Evolutionary conservation across 495 filamentous ascomycete species (phyloP).

Genomic region (Amphirosellinia nigrospora): DNA sequence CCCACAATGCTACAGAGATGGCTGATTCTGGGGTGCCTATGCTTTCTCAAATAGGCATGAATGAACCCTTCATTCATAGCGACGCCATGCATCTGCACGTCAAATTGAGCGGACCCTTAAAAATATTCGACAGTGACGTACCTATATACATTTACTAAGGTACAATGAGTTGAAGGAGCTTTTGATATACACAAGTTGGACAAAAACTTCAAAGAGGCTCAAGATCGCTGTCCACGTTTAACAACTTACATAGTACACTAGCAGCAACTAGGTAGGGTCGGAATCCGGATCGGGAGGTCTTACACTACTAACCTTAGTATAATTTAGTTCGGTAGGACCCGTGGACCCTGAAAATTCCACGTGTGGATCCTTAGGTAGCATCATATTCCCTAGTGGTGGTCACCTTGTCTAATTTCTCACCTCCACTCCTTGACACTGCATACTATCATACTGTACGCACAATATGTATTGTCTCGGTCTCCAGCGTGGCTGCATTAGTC

Average conservation of each 20-base stretch:
- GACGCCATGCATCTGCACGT: slow-evolving; percentile 12
- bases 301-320: no score
- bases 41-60: neutral
- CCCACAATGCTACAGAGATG: neutral
- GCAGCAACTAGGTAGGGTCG: neutral
- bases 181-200: neutral
- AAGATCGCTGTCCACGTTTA: neutral
- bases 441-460: neutral
- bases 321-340: slow-evolving; percentile 16
- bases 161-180: neutral
- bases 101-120: neutral
- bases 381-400: slow-evolving; percentile 14
- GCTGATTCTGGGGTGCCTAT: neutral
- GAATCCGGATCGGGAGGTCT: slow-evolving; percentile 5
- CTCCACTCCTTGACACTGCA: slow-evolving; percentile 19
- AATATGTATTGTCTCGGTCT: slow-evolving; percentile 21
- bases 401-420: slow-evolving; percentile 17
- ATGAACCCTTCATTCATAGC: slow-evolving; percentile 4
- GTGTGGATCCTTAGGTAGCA: slow-evolving; percentile 20
- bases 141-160: neutral
- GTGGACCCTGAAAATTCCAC: slow-evolving; percentile 17
- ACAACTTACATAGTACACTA: no score
- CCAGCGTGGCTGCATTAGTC: slow-evolving; percentile 22
- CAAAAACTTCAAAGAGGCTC: neutral
- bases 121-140: neutral